Percentiles rank a stretch among this genome's conserved stretches.
Evolutionary conservation across 2,329 filamentous ascomycete species (phyloP).

Genomic region (Botryotinia calthae): DNA sequence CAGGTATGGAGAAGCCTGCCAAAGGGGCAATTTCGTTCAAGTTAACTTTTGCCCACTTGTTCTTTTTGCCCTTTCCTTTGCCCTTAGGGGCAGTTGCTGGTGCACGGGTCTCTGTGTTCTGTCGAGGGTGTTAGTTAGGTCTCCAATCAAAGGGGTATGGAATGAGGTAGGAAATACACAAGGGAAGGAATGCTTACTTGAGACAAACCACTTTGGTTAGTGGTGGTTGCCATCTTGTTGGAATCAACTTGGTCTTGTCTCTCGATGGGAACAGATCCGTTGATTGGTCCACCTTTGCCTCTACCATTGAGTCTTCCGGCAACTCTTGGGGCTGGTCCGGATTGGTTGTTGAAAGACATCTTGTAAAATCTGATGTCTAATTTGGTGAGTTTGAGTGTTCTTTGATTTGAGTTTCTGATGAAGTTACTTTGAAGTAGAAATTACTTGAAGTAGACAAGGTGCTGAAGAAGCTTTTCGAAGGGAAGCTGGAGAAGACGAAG

Average conservation of each 20-base stretch:
- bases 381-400: fast-evolving
- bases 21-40: background rate
- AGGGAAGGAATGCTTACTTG: background rate
- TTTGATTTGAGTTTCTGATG: fast-evolving
- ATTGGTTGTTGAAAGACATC: background rate
- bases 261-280: background rate
- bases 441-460: too few relatives aligned
- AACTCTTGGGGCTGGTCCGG: background rate
- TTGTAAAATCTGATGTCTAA: fast-evolving
- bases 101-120: too few relatives aligned
- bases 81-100: background rate
- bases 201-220: background rate
- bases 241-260: background rate
- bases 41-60: background rate
- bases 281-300: background rate
- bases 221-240: background rate
- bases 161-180: fast-evolving
- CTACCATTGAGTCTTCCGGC: fast-evolving
- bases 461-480: background rate
- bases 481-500: background rate
- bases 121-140: background rate
- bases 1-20: fast-evolving
- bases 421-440: fast-evolving
- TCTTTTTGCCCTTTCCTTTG: background rate
- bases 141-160: fast-evolving